Evolutionary conservation across 176 grass and related monocot genomes (phyloP), one percentile per base, ranked within the genome.

Genomic region (Otatea glauca): DNA sequence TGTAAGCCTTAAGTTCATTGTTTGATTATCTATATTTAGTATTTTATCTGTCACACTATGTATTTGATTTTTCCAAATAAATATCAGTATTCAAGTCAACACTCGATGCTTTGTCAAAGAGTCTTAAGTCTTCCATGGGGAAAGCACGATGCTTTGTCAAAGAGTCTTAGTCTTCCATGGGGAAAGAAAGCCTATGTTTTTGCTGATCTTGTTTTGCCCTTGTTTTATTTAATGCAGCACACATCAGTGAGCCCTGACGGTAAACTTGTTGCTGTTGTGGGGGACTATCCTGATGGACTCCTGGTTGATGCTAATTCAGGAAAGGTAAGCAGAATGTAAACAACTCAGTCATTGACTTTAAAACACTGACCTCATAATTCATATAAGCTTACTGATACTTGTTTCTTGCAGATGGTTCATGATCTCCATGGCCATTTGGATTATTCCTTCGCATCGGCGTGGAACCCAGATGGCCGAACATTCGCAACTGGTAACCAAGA

Each of bases 381-480:
- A 79, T 14, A 49, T 15, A 70, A 83, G 15, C 75, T 79, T 69
- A 68, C 29, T 1, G 9, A 11, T 76, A 9, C 77, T 70, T 47
- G 34, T 49, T 82, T 91, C 64, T 67, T 60, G 17, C 56, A 97
- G 92, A 76, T 48, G 4, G 60, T 97, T 76, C 84, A 94, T 42
- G 70, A 81, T 39, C 77, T 97, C 51, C 55, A 20, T 27, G 94
- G 94, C 41, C 92, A 97, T 76, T 75, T 89, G 68, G 94, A 97
- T 66, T 97, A 81, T 68, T 97, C 94, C 0, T 97, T 97, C 39
- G 94, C 94, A n/a, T 94, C 94, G 13, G 88, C 92, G 7, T 97
- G 94, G 92, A 90, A 92, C 53, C 94, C 90, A 29, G 90, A 97
- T 53, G 90, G 92, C 4, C 77, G 18, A 50, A 94, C 92, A 75